phyloP scores from a whole-genome alignment of 768 basidiomycete species.

The Collybiopsis luxurians region DNA sequence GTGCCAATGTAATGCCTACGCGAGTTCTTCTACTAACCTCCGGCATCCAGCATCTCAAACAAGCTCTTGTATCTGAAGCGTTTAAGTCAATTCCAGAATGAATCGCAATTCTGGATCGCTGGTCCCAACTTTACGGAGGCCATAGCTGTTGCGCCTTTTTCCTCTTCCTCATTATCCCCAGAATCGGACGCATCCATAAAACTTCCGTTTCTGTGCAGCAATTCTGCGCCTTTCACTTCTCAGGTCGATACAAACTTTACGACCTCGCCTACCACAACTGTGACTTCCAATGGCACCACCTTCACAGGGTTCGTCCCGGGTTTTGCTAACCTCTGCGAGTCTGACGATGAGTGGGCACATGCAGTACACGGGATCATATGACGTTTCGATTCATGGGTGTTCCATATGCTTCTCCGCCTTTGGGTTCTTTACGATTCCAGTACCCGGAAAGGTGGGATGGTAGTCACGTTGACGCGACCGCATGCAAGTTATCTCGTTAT shows the following conservation, averaged over 20 bases:
- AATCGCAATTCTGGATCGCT: slow-evolving; percentile 6
- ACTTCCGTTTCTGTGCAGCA: slow-evolving; percentile 15
- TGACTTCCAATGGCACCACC: slow-evolving; percentile 8
- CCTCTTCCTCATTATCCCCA: background rate
- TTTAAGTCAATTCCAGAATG: background rate
- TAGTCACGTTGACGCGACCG: slow-evolving; percentile 25
- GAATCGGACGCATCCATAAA: background rate
- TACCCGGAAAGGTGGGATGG: slow-evolving; percentile 29
- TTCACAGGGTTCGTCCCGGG: slow-evolving; percentile 10
- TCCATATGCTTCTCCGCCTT: slow-evolving; percentile 34
- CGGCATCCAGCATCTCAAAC: background rate
- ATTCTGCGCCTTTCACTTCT: slow-evolving; percentile 15
- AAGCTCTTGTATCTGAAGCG: background rate
- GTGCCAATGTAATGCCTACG: background rate
- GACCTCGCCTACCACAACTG: slow-evolving; percentile 9
- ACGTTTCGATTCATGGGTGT: slow-evolving; percentile 43
- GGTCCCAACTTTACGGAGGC: background rate
- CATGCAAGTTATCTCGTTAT: slow-evolving; percentile 19
- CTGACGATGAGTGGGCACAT: background rate
- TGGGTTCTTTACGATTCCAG: slow-evolving; percentile 26
- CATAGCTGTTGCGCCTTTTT: background rate
- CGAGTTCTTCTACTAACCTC: background rate
- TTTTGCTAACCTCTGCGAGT: background rate
- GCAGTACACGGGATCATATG: slow-evolving; percentile 35
- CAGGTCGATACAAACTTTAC: slow-evolving; percentile 16